Evolutionary conservation across 306 rosid species (phyloP).

Genomic region (Citrullus mucosospermus): DNA sequence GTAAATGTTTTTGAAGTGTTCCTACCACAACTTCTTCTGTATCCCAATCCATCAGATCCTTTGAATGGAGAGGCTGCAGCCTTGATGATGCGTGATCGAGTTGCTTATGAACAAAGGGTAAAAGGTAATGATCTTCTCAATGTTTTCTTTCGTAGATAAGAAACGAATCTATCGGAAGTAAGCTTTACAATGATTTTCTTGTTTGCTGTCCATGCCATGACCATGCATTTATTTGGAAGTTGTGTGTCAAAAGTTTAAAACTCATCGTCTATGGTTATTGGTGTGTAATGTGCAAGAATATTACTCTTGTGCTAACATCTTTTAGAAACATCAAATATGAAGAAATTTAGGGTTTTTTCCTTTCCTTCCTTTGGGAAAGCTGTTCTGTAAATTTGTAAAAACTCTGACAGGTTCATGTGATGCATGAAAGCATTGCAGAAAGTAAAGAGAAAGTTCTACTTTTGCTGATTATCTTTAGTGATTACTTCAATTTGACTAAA

Average conservation of each 20-base stretch:
- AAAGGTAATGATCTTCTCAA: conserved; percentile 31
- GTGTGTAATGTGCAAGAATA: neutral
- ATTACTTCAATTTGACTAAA: neutral
- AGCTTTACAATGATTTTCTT: neutral
- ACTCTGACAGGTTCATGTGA: neutral
- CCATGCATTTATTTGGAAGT: neutral
- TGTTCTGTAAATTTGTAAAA: neutral
- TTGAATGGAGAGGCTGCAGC: conserved; percentile 89
- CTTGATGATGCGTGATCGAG: conserved; percentile 61
- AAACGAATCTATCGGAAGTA: neutral
- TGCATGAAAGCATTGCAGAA: neutral
- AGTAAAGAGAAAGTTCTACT: neutral
- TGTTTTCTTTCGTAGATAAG: neutral
- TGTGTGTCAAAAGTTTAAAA: neutral
- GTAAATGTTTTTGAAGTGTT: conserved; percentile 78
- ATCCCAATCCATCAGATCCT: conserved; percentile 87
- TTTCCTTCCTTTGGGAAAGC: neutral
- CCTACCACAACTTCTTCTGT: conserved; percentile 87
- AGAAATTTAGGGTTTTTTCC: neutral
- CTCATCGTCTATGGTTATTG: neutral
- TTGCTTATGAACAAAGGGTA: conserved; percentile 66
- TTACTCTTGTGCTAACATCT: neutral
- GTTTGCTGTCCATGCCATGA: neutral
- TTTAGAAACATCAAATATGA: neutral
- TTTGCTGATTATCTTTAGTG: neutral